These are phyloP conservation scores for Plectosphaerella cucumerina DNA, from an alignment of 2,329 filamentous ascomycete species.

Conservation along the genomic window DNA sequence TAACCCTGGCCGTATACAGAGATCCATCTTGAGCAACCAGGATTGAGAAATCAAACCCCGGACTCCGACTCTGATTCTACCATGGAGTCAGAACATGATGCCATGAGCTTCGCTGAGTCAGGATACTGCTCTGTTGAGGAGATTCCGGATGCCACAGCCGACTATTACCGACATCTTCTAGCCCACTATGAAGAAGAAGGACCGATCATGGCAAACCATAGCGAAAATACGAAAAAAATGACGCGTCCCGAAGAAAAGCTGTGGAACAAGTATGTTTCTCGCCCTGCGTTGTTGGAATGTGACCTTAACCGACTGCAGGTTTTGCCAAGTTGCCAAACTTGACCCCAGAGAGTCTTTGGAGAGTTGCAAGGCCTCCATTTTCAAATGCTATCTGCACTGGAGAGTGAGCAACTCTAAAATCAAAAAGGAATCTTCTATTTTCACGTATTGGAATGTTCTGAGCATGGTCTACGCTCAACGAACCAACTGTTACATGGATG, in stretches of 20 bases:
- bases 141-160: slow-evolving; percentile 6
- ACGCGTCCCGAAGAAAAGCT: slow-evolving; percentile 12
- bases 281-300: slow-evolving; percentile 6
- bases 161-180: slow-evolving; percentile 12
- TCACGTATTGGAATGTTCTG: slow-evolving; percentile 16
- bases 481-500: slow-evolving; percentile 10
- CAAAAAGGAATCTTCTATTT: slow-evolving; percentile 12
- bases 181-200: slow-evolving; percentile 12
- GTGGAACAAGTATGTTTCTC: slow-evolving; percentile 12
- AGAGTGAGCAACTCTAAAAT: slow-evolving; percentile 14
- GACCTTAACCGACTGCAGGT: slow-evolving; percentile 7
- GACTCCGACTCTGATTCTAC: neutral
- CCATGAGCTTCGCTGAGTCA: slow-evolving; percentile 9
- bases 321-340: slow-evolving; percentile 7
- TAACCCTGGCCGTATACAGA: neutral
- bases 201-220: slow-evolving; percentile 13
- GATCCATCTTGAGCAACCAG: neutral
- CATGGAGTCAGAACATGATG: neutral
- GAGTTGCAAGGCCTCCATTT: slow-evolving; percentile 11
- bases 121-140: slow-evolving; percentile 7
- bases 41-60: neutral
- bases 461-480: slow-evolving; percentile 15
- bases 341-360: slow-evolving; percentile 9
- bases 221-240: slow-evolving; percentile 12
- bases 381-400: slow-evolving; percentile 17